Evolutionary conservation across 1,284 basidiomycete genomes (phyloP).

Genomic region (Inonotus obliquus): DNA sequence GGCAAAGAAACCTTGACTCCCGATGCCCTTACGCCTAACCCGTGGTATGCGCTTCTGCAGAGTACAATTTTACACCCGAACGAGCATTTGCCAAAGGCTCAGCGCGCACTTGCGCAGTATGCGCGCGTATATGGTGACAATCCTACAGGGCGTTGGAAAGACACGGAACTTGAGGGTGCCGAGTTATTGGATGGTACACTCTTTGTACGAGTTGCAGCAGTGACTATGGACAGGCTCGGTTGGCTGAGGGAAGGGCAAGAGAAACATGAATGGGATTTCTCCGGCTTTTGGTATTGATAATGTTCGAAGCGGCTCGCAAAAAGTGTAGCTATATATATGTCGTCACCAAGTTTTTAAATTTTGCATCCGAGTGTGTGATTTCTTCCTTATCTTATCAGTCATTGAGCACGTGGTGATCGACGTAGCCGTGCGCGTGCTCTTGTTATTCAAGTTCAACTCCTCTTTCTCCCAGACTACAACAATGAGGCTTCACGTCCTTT

Average conservation of each 20-base stretch:
- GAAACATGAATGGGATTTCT: slow-evolving; percentile 13
- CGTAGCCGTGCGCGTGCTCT: neutral
- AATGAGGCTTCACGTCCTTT: slow-evolving; percentile 47
- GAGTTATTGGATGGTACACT: slow-evolving; percentile 55
- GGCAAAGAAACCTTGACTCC: slow-evolving; percentile 31
- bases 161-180: slow-evolving; percentile 37
- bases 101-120: slow-evolving; percentile 53
- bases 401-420: too few species aligned
- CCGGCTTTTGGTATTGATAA: slow-evolving; percentile 12
- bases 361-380: too few species aligned
- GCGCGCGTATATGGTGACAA: slow-evolving; percentile 43
- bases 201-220: slow-evolving; percentile 48
- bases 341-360: too few species aligned
- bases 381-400: neutral
- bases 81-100: slow-evolving; percentile 58
- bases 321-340: too few species aligned
- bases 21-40: slow-evolving; percentile 35
- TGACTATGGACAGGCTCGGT: slow-evolving; percentile 46
- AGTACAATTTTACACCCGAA: slow-evolving; percentile 48
- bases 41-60: slow-evolving; percentile 54
- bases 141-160: slow-evolving; percentile 30
- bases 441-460: slow-evolving; percentile 1
- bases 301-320: neutral
- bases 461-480: slow-evolving; percentile 23
- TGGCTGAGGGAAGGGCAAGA: slow-evolving; percentile 48